Evolutionary conservation across 108 stramenopile genomes (phyloP).

Genomic region (Pelagomonas calceolata): DNA sequence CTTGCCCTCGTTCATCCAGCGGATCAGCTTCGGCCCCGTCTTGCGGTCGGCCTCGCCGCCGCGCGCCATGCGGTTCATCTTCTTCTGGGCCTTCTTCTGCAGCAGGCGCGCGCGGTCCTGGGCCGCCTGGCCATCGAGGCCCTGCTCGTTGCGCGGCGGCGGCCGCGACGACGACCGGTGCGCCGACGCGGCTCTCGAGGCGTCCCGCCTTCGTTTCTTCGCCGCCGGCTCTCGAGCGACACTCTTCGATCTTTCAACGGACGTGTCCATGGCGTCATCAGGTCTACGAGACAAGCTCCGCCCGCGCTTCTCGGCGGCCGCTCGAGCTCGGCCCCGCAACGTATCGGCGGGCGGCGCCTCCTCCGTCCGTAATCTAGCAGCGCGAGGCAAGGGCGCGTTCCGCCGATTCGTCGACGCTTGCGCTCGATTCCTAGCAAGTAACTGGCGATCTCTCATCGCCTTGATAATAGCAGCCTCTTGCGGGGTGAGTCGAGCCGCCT

Average conservation of each 20-base stretch:
- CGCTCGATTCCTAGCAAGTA: constrained; percentile 46
- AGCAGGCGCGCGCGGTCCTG: constrained; percentile 12
- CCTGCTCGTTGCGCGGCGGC: constrained; percentile 12
- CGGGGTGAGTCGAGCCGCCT: constrained; percentile 62
- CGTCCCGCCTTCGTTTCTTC: background rate
- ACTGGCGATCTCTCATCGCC: constrained; percentile 63
- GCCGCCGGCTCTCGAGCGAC: background rate
- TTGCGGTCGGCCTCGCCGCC: constrained; percentile 43
- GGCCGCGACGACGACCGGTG: constrained; percentile 3
- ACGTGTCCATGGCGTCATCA: constrained; percentile 6
- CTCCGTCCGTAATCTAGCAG: constrained; percentile 51
- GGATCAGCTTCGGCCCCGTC: constrained; percentile 32
- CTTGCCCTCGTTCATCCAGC: constrained; percentile 48
- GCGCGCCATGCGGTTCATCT: constrained; percentile 17
- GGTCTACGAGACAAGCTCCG: background rate
- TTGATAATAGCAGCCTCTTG: constrained; percentile 64
- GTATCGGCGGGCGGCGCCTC: constrained; percentile 17
- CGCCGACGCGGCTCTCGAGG: constrained; percentile 3
- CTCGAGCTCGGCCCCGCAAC: background rate
- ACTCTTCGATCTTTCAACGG: no score
- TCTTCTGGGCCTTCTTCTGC: constrained; percentile 8
- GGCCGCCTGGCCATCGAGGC: constrained; percentile 25
- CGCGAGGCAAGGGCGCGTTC: constrained; percentile 56
- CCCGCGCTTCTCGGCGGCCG: background rate
- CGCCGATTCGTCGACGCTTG: constrained; percentile 46